phyloP scores from a whole-genome alignment of 2,329 filamentous ascomycete species.

The Epichloe elymi region DNA sequence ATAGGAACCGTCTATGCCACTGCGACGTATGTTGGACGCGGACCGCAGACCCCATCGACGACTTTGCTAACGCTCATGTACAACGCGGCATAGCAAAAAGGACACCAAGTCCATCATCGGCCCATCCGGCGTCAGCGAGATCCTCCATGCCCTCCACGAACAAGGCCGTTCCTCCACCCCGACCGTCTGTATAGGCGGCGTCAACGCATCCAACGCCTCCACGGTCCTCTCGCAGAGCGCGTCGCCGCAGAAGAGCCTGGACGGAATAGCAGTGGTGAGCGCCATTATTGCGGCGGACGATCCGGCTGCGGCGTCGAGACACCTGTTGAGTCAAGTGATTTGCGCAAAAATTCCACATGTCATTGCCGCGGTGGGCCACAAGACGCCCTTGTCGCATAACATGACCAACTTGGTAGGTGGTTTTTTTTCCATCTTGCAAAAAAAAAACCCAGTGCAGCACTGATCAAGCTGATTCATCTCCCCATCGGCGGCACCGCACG shows the following conservation, averaged over 20 bases:
- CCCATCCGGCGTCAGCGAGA: slow-evolving; percentile 38
- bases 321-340: slow-evolving; percentile 33
- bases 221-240: slow-evolving; percentile 57
- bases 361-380: slow-evolving; percentile 46
- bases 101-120: slow-evolving; percentile 61
- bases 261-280: slow-evolving; percentile 80
- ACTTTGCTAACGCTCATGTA: background rate
- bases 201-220: slow-evolving; percentile 65
- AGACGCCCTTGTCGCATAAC: slow-evolving; percentile 73
- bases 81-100: slow-evolving; percentile 52
- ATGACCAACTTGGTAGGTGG: slow-evolving; percentile 73
- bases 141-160: slow-evolving; percentile 41
- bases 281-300: slow-evolving; percentile 67
- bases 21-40: slow-evolving; percentile 43
- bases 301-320: slow-evolving; percentile 47
- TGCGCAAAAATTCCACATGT: slow-evolving; percentile 39
- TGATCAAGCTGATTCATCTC: too few species aligned
- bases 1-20: slow-evolving; percentile 86
- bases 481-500: too few species aligned
- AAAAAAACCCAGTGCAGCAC: too few species aligned
- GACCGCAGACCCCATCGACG: too few species aligned
- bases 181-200: slow-evolving; percentile 78
- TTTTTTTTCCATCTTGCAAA: too few species aligned
- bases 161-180: slow-evolving; percentile 33
- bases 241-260: slow-evolving; percentile 43